Conservation (phyloP, 2,329 filamentous ascomycete species). For the Domatiomyces globalis region DNA sequence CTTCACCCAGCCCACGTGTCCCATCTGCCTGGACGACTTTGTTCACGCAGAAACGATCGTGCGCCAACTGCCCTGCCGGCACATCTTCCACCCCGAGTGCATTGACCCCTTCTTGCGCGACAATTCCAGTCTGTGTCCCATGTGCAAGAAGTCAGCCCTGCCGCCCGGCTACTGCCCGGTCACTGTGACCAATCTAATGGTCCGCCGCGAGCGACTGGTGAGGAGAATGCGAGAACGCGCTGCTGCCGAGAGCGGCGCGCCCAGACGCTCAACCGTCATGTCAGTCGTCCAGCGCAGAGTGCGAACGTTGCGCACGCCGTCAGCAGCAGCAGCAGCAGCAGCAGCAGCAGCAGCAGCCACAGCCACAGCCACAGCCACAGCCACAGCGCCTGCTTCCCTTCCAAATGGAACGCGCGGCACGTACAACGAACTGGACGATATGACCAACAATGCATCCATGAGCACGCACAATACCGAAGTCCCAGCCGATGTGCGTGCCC, state of each 20-base stretch:
- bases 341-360: background rate
- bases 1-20: constrained; percentile 64
- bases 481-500: constrained; percentile 12
- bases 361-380: background rate
- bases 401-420: background rate
- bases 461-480: constrained; percentile 2
- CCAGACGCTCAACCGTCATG: too few relatives aligned
- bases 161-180: constrained; percentile 52
- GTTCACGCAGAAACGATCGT: constrained; percentile 56
- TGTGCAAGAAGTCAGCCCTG: constrained; percentile 75
- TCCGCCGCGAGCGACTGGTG: constrained; percentile 61
- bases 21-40: constrained; percentile 82
- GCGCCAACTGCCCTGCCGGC: constrained; percentile 72
- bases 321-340: background rate
- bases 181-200: constrained; percentile 71
- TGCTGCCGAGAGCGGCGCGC: background rate
- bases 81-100: constrained; percentile 87
- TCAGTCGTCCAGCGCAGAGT: background rate
- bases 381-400: background rate
- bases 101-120: constrained; percentile 70
- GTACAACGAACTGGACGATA: background rate
- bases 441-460: background rate
- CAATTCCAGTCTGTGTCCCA: constrained; percentile 73
- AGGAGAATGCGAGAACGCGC: constrained; percentile 23
- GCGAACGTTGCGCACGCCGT: background rate